These are phyloP conservation scores for Microcyclosporella mali DNA, from an alignment of 2,329 filamentous ascomycete species.

Conservation along the genomic window DNA sequence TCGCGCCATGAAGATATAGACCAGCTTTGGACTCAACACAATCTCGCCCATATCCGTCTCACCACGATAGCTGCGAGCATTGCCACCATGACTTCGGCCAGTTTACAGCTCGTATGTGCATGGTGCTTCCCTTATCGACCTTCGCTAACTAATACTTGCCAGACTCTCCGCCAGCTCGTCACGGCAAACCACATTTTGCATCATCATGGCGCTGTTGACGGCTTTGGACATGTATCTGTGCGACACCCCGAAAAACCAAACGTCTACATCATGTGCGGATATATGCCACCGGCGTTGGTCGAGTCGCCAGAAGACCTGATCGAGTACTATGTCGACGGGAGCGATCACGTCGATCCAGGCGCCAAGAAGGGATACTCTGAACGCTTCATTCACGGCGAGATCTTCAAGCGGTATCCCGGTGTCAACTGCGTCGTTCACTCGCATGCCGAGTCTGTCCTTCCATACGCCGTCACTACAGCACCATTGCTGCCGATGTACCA, in stretches of 20 bases:
- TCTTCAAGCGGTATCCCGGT: slow-evolving; percentile 38
- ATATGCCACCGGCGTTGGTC: slow-evolving; percentile 44
- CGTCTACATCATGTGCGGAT: slow-evolving; percentile 45
- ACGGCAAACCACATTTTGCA: slow-evolving; percentile 49
- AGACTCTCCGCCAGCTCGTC: slow-evolving; percentile 29
- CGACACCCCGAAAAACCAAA: slow-evolving; percentile 43
- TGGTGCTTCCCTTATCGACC: too few species aligned
- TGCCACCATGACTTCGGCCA: too few species aligned
- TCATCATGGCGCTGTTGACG: slow-evolving; percentile 46
- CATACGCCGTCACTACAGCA: slow-evolving; percentile 37
- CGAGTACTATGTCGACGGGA: slow-evolving; percentile 41
- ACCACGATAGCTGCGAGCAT: too few species aligned
- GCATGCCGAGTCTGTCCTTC: slow-evolving; percentile 40
- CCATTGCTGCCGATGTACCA: slow-evolving; percentile 37
- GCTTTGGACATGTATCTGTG: slow-evolving; percentile 50
- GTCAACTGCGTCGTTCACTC: slow-evolving; percentile 41
- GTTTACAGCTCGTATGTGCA: too few species aligned
- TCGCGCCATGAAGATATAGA: too few species aligned
- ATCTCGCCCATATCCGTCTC: too few species aligned
- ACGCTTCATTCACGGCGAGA: slow-evolving; percentile 44
- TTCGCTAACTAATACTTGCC: neutral
- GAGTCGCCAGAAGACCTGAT: slow-evolving; percentile 41
- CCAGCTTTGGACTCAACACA: too few species aligned
- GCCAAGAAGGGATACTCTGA: slow-evolving; percentile 33
- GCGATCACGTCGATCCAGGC: slow-evolving; percentile 37